These are phyloP conservation scores for Penicillium dipodomyicola DNA, from an alignment of 495 filamentous ascomycete species.

Conservation along the genomic window DNA sequence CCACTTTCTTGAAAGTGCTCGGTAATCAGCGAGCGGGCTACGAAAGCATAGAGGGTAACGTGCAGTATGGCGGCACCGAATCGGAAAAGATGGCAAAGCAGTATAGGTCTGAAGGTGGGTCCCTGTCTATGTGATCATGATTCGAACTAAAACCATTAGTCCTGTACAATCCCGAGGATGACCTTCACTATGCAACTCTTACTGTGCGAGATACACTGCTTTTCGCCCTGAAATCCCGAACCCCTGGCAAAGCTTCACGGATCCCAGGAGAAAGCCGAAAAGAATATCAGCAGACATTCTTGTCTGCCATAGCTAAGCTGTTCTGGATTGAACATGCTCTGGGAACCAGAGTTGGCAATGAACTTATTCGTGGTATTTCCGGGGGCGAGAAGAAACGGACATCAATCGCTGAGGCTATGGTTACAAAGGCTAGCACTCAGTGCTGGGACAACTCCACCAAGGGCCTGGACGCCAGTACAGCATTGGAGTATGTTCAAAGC, in stretches of 20 bases:
- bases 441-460: conserved; percentile 70
- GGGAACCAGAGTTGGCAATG: conserved; percentile 66
- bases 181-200: conserved; percentile 73
- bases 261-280: conserved; percentile 55
- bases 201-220: conserved; percentile 66
- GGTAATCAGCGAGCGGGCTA: conserved; percentile 66
- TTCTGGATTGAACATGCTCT: conserved; percentile 75
- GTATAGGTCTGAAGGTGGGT: conserved; percentile 57
- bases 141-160: conserved; percentile 29
- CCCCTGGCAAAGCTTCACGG: conserved; percentile 62
- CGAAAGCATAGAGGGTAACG: conserved; percentile 59
- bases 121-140: not conserved
- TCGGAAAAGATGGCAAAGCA: conserved; percentile 59
- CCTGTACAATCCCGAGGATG: conserved; percentile 68
- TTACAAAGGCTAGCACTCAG: conserved; percentile 61
- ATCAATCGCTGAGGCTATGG: conserved; percentile 66
- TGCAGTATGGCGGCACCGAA: conserved; percentile 63
- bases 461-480: conserved; percentile 68
- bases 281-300: conserved; percentile 64
- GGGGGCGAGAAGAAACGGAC: conserved; percentile 76
- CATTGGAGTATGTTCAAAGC: conserved; percentile 63
- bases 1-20: conserved; percentile 67
- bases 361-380: conserved; percentile 63
- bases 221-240: conserved; percentile 68
- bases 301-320: conserved; percentile 67